phyloP scores from a whole-genome alignment of 352 stramenopile species.

The Phytophthora pluvialis region DNA sequence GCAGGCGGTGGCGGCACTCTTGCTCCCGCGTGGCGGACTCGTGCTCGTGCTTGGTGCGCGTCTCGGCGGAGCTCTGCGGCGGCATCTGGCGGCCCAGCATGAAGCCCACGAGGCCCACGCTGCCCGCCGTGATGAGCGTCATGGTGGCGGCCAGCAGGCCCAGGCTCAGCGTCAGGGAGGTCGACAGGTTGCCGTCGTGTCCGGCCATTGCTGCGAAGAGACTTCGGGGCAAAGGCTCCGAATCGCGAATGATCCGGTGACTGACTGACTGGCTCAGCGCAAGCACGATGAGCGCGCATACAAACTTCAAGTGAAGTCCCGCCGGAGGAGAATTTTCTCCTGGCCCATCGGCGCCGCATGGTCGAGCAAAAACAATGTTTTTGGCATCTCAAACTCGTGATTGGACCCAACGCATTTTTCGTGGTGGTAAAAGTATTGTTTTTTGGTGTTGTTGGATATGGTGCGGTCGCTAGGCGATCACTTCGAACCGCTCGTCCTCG shows the following conservation, averaged over 20 bases:
- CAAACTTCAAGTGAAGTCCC: constrained; percentile 34
- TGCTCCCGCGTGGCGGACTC: constrained; percentile 19
- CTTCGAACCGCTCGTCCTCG: constrained; percentile 70
- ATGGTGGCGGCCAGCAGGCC: constrained; percentile 74
- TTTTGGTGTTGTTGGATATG: neutral
- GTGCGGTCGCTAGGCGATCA: constrained; percentile 60
- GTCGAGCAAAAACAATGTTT: neutral
- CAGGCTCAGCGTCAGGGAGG: constrained; percentile 69
- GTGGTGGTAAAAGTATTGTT: constrained; percentile 10
- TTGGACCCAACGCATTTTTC: constrained; percentile 17
- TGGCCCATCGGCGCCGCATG: neutral
- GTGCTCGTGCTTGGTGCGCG: constrained; percentile 25
- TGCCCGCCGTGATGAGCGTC: constrained; percentile 76
- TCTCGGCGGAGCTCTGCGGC: constrained; percentile 16
- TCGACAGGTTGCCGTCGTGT: constrained; percentile 45
- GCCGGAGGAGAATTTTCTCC: constrained; percentile 19
- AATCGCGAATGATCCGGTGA: constrained; percentile 20
- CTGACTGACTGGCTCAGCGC: constrained; percentile 18
- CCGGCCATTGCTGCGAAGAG: constrained; percentile 23
- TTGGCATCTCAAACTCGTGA: constrained; percentile 20
- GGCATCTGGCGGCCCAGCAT: constrained; percentile 62
- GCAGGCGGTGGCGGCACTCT: constrained; percentile 50
- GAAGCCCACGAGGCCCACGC: constrained; percentile 73
- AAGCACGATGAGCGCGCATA: constrained; percentile 4
- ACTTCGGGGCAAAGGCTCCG: constrained; percentile 15